Evolutionary conservation across 345 rosid species (phyloP), one percentile per base, ranked within the genome.

Genomic region (Linum tenue): DNA sequence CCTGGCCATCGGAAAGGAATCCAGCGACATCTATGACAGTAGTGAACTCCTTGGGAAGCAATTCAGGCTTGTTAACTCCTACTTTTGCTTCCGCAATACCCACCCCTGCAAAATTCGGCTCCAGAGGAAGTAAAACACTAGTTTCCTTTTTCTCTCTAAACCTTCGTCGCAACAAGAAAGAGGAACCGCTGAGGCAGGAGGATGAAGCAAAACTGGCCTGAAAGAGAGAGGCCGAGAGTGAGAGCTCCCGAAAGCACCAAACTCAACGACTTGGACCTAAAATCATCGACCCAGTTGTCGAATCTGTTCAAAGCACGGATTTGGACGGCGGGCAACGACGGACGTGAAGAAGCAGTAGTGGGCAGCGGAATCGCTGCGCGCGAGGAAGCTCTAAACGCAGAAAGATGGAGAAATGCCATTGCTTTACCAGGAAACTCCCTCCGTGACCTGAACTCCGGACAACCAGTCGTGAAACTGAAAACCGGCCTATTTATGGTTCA

Each of bases 1-100:
- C 95, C 91, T 92, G 98, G 75, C 97, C 98, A 69, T 83, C 85
- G 37, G 97, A 92, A 69, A 92, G 97, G 75, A 92, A 87, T 15
- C 87, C 97, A 7, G 97, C 96, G 3, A 84, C 94, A 77, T 92
- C 97, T 63, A 92, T 89, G 8, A 87, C 94, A 5, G 94, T 59
- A 65, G 90, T 79, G 82, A 82, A 92, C 78, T 87, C 91, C 71
- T 73, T 77, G 59, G 97, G 97, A 39, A 92, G 94, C 77, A 92
- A 77, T 67, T 87, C 97, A 39, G 97, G 98, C 79, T 89, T 87
- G 84, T 92, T 89, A 15, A 89, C 97, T 37, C 98, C 96, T 4
- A 78, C 81, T 74, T 86, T 92, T 6, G 92, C 97, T 56, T 82
- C 92, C 0, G 89, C 90, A 64, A 78, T 16, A 63, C 80, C 85